These are phyloP conservation scores for Hura crepitans DNA, from an alignment of 441 rosid species.

Conservation along the genomic window DNA sequence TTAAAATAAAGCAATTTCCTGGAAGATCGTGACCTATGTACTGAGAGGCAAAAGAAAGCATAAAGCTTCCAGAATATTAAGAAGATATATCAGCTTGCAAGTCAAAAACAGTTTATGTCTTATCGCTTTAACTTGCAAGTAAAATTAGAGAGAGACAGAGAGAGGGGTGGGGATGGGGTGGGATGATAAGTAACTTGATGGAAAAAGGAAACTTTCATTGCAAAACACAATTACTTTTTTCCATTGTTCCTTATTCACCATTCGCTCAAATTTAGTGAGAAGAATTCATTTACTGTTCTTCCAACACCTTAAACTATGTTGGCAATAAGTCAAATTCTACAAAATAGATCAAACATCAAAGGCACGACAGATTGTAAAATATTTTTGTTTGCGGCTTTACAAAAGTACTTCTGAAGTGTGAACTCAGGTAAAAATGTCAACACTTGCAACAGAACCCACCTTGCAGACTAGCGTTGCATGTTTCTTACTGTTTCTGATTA, in stretches of 20 bases:
- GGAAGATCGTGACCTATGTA: neutral
- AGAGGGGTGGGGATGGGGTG: no score
- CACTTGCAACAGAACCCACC: neutral
- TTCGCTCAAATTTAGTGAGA: neutral
- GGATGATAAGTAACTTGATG: no score
- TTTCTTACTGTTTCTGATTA: neutral
- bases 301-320: neutral
- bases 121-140: neutral
- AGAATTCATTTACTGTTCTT: neutral
- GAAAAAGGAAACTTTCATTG: neutral
- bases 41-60: constrained; percentile 9
- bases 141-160: no score
- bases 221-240: neutral
- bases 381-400: neutral
- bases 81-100: neutral
- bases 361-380: neutral
- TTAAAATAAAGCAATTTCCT: constrained; percentile 7
- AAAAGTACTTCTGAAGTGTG: neutral
- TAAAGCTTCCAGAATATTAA: constrained; percentile 4
- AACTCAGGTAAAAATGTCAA: neutral
- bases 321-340: neutral
- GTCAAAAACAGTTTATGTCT: neutral
- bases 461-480: neutral
- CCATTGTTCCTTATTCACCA: neutral
- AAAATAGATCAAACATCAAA: neutral